Percentiles rank a stretch among this genome's conserved stretches.
Conservation (phyloP, 2,329 filamentous ascomycete species). For the Penicillium sp. region DNA sequence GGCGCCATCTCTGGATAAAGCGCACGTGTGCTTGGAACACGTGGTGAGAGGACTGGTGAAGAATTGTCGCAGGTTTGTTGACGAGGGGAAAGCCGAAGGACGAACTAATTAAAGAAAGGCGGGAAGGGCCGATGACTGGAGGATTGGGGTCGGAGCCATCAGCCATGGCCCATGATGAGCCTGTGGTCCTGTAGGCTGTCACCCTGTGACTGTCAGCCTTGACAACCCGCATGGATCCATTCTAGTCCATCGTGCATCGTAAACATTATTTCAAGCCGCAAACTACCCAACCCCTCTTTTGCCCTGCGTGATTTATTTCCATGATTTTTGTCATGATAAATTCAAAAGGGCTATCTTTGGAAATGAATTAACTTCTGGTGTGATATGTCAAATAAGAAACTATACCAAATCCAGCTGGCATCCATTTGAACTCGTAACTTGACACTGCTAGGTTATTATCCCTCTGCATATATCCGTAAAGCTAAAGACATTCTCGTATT, state of each 20-base stretch:
- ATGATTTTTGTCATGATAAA: too few relatives aligned
- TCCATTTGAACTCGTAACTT: not conserved
- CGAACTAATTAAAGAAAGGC: not conserved
- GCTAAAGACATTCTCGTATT: not conserved
- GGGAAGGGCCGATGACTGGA: too few relatives aligned
- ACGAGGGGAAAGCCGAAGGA: not conserved
- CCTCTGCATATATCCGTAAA: not conserved
- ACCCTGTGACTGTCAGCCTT: too few relatives aligned
- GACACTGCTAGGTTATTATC: not conserved
- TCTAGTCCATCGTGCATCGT: not conserved
- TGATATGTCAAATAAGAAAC: not conserved
- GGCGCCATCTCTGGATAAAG: constrained; percentile 6
- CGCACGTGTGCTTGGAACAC: constrained; percentile 7
- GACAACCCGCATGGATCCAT: not conserved
- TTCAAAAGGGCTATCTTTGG: too few relatives aligned
- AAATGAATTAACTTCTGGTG: not conserved
- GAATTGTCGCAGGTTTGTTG: not conserved
- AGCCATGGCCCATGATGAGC: too few relatives aligned
- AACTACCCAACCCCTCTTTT: not conserved
- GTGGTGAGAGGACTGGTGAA: constrained; percentile 2
- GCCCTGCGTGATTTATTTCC: not conserved
- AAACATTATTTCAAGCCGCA: not conserved
- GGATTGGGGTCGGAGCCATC: too few relatives aligned
- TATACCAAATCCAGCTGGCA: not conserved
- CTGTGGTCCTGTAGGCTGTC: too few relatives aligned